Percentiles rank a stretch among this genome's conserved stretches.
These are phyloP conservation scores for Sporisorium iseilematis-ciliati DNA, from an alignment of 1,284 basidiomycete genomes.

Conservation along the genomic window DNA sequence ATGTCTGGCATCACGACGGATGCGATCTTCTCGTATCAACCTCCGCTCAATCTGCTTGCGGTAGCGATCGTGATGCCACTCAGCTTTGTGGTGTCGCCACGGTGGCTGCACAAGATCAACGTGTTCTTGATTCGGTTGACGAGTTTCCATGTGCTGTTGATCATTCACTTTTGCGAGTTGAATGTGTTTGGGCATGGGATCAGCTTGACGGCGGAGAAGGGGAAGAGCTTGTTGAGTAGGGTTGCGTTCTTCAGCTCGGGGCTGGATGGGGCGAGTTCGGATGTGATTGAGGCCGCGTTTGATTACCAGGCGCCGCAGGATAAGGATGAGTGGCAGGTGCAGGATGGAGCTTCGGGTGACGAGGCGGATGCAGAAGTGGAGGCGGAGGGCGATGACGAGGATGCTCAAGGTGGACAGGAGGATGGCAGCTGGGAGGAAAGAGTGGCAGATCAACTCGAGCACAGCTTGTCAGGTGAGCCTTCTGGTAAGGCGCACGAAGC, in stretches of 20 bases:
- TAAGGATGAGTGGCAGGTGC: slow-evolving; percentile 26
- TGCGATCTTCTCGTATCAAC: slow-evolving; percentile 90
- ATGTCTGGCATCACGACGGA: slow-evolving; percentile 81
- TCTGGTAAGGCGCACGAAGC: not conserved
- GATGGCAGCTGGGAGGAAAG: slow-evolving; percentile 37
- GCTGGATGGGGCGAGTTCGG: slow-evolving; percentile 25
- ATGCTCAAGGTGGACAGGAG: not conserved
- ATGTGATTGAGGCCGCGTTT: slow-evolving; percentile 52
- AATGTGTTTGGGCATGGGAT: slow-evolving; percentile 71
- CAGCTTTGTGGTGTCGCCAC: slow-evolving; percentile 48
- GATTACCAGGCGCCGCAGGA: slow-evolving; percentile 29
- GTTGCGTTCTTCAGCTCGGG: slow-evolving; percentile 29
- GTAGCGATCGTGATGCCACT: slow-evolving; percentile 53
- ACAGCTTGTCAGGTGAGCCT: slow-evolving; percentile 12
- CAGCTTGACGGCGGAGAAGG: slow-evolving; percentile 56
- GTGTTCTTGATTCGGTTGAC: slow-evolving; percentile 75
- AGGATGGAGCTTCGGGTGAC: slow-evolving; percentile 20
- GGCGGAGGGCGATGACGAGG: not conserved
- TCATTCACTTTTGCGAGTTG: slow-evolving; percentile 85
- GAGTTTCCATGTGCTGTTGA: slow-evolving; percentile 85
- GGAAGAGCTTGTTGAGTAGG: slow-evolving; percentile 32
- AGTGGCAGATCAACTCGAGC: slow-evolving; percentile 23
- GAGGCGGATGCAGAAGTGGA: slow-evolving; percentile 31
- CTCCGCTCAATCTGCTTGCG: slow-evolving; percentile 75
- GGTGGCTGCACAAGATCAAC: slow-evolving; percentile 75